Conservation (phyloP, 2,329 filamentous ascomycete species). For the Xylaria sp. region DNA sequence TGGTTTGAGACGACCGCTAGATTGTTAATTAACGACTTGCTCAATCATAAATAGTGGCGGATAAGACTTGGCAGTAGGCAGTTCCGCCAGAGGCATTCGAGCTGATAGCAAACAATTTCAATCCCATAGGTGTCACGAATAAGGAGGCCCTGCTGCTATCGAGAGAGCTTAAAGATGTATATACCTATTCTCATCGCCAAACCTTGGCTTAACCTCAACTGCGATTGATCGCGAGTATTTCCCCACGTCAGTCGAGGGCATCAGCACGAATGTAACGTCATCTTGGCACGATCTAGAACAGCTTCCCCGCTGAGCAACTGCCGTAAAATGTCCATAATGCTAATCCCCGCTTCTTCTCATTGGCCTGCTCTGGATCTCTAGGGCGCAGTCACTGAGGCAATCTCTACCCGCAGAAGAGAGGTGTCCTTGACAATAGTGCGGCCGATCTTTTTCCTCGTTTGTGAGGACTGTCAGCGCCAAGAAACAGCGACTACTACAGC, state of each 20-base stretch:
- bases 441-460: not conserved
- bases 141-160: no score
- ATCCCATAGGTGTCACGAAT: no score
- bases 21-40: not conserved
- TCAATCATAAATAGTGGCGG: not conserved
- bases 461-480: not conserved
- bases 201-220: no score
- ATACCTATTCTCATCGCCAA: no score
- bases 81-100: no score
- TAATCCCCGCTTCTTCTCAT: not conserved
- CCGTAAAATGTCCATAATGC: not conserved
- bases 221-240: not conserved
- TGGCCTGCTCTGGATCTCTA: not conserved
- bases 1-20: not conserved
- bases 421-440: not conserved
- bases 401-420: not conserved
- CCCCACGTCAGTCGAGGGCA: not conserved
- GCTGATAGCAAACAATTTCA: no score
- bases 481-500: not conserved
- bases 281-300: conserved; percentile 1
- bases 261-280: not conserved
- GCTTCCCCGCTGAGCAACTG: not conserved
- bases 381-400: not conserved
- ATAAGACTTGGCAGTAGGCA: not conserved
- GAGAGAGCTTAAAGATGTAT: no score